Conservation (phyloP, 2,329 filamentous ascomycete genomes). For the Elsinoe ampelina region DNA sequence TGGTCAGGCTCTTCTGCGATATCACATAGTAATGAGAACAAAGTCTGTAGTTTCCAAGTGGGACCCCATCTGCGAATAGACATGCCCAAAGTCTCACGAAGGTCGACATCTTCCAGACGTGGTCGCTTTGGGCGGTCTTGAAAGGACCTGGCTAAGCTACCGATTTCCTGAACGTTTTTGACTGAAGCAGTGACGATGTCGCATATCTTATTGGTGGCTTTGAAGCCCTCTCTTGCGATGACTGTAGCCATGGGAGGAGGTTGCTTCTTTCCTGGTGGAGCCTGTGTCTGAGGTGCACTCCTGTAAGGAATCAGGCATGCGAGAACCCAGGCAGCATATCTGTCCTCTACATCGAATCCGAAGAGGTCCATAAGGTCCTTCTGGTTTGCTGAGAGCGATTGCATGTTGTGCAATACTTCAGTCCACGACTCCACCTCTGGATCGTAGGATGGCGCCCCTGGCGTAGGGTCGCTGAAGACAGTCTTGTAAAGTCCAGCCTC, state of each 20-base stretch:
- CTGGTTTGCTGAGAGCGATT: conserved; percentile 37
- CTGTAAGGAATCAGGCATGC: conserved; percentile 67
- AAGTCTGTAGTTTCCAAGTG: conserved; percentile 62
- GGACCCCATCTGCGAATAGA: conserved; percentile 62
- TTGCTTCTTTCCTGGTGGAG: conserved; percentile 40
- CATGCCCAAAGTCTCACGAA: conserved; percentile 61
- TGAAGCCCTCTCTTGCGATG: conserved; percentile 68
- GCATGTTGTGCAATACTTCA: conserved; percentile 54
- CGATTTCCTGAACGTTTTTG: conserved; percentile 55
- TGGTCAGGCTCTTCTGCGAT: conserved; percentile 35
- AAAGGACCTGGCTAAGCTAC: conserved; percentile 45
- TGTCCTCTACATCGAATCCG: conserved; percentile 53
- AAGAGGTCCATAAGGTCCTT: conserved; percentile 30
- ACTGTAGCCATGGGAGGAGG: conserved; percentile 51
- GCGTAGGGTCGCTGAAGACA: conserved; percentile 61
- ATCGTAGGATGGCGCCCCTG: conserved; percentile 34
- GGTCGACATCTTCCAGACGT: conserved; percentile 33
- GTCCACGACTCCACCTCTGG: conserved; percentile 55
- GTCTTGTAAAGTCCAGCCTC: conserved; percentile 58
- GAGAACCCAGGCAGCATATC: conserved; percentile 68
- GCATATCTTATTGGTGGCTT: conserved; percentile 64
- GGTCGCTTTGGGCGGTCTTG: conserved; percentile 41
- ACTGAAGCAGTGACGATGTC: conserved; percentile 58
- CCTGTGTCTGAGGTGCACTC: conserved; percentile 36
- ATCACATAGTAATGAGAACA: conserved; percentile 60